These are phyloP conservation scores for Ophiostoma tasmaniense DNA, from an alignment of 2,329 filamentous ascomycete genomes.

Conservation along the genomic window DNA sequence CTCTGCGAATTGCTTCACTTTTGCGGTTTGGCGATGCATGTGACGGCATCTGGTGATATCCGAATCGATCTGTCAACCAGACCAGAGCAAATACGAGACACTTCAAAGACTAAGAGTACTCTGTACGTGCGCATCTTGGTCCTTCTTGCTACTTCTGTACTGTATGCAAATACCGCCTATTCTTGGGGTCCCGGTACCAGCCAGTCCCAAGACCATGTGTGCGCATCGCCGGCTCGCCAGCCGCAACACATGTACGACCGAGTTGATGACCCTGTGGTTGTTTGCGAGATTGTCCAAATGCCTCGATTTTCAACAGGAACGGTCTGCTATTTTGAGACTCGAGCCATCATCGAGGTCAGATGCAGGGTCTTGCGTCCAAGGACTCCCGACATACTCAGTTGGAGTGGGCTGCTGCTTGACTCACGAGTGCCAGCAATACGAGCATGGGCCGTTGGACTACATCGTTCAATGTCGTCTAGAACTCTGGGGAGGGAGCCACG, in stretches of 20 bases:
- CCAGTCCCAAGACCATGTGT: neutral
- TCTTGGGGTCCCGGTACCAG: too few relatives aligned
- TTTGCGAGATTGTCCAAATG: neutral
- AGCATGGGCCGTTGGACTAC: neutral
- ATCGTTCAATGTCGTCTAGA: too few relatives aligned
- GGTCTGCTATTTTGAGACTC: neutral
- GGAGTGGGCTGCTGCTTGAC: neutral
- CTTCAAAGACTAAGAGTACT: neutral
- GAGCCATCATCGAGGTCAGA: neutral
- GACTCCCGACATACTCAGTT: neutral
- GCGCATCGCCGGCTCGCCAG: neutral
- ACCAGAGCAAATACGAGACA: neutral
- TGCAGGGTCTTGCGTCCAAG: neutral
- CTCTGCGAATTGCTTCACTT: too few relatives aligned
- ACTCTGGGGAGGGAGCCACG: too few relatives aligned
- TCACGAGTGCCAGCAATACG: neutral
- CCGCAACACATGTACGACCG: neutral
- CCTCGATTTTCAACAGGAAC: too few relatives aligned
- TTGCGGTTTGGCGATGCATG: neutral
- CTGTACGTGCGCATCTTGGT: too few relatives aligned
- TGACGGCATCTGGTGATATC: neutral
- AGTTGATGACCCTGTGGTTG: neutral
- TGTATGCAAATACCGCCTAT: neutral
- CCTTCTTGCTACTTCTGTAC: neutral
- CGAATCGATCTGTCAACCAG: too few relatives aligned